Conservation (phyloP, 441 rosid species). For the Euphorbia schlechtendalii region DNA sequence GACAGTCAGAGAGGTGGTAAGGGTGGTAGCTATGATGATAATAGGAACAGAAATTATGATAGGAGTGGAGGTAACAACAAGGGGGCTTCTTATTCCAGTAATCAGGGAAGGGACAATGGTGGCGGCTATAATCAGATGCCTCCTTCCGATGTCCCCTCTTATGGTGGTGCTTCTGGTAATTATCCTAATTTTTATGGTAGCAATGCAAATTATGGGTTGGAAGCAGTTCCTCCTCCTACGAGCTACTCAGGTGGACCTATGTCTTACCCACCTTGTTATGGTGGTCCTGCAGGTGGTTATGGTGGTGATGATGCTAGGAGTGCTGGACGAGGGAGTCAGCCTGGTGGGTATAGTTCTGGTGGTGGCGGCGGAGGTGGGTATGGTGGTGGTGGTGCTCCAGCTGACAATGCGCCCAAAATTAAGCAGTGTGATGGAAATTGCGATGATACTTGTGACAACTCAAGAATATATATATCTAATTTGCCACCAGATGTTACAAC, state of each 20-base stretch:
- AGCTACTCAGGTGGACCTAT: conserved; percentile 76
- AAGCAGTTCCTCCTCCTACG: conserved; percentile 80
- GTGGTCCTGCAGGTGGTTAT: conserved; percentile 55
- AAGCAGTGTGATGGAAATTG: conserved; percentile 86
- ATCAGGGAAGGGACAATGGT: conserved; percentile 56
- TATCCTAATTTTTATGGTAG: conserved; percentile 45
- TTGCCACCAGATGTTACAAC: conserved; percentile 84
- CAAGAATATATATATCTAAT: conserved; percentile 90
- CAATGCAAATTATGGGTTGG: conserved; percentile 50
- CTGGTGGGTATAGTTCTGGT: conserved; percentile 46
- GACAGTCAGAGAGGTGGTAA: conserved; percentile 48
- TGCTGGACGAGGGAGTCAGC: conserved; percentile 53
- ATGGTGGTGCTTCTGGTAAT: conserved; percentile 50
- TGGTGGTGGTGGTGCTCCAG: conserved; percentile 35
- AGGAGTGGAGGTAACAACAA: conserved; percentile 28
- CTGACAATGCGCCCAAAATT: conserved; percentile 45
- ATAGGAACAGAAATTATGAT: conserved; percentile 46
- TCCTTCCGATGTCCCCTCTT: conserved; percentile 52
- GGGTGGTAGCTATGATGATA: conserved; percentile 48
- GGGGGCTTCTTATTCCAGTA: conserved; percentile 55
- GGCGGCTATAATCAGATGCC: conserved; percentile 66
- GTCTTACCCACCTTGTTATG: conserved; percentile 61
- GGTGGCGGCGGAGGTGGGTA: conserved; percentile 48
- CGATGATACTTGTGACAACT: conserved; percentile 76
- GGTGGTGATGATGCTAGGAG: conserved; percentile 48